Conservation (phyloP, 2,329 filamentous ascomycete species). For the Colletotrichum sp. region DNA sequence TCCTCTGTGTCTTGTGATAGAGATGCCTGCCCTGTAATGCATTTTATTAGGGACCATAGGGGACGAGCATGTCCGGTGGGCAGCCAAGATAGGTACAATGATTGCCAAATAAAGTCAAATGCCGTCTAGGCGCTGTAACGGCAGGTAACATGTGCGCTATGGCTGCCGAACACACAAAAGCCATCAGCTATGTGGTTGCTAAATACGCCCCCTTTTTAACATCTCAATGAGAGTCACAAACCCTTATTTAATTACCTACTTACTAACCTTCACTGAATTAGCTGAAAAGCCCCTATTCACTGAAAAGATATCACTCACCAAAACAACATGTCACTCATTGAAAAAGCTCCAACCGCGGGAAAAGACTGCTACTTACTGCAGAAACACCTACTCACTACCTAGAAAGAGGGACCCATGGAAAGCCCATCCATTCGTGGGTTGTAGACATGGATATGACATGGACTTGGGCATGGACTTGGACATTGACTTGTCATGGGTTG, state of each 20-base stretch:
- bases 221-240: neutral
- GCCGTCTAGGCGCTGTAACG: too few species aligned
- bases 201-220: fast-evolving
- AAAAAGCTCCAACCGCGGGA: too few species aligned
- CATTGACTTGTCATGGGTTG: neutral
- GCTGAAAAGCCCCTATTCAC: neutral
- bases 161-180: neutral
- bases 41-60: too few species aligned
- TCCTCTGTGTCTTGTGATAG: too few species aligned
- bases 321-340: too few species aligned
- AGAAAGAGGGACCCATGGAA: neutral
- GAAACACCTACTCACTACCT: neutral
- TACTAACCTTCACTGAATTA: neutral
- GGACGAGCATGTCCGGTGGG: too few species aligned
- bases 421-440: neutral
- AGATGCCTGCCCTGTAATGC: too few species aligned
- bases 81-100: too few species aligned
- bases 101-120: too few species aligned
- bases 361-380: neutral
- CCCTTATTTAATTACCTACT: neutral
- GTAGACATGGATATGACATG: neutral
- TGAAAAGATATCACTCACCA: too few species aligned
- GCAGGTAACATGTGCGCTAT: neutral
- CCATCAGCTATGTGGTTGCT: fast-evolving
- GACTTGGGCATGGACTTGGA: neutral